These are phyloP conservation scores for Russula sp. DNA, from an alignment of 768 basidiomycete genomes.

Conservation along the genomic window DNA sequence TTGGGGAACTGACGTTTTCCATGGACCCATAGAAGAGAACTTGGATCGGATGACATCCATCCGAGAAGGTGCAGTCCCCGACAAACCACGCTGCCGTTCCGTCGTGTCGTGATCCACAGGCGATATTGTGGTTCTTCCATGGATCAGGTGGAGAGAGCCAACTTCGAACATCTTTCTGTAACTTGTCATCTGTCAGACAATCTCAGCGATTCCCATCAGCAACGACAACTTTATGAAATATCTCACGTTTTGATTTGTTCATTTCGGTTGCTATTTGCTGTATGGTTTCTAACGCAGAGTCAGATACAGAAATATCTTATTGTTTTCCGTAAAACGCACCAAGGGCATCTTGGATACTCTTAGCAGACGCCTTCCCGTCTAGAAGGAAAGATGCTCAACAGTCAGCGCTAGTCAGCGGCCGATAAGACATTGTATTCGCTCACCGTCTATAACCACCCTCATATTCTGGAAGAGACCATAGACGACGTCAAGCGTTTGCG, in stretches of 20 bases:
- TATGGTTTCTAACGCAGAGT: not conserved
- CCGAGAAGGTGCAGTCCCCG: not conserved
- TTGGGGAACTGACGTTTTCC: not conserved
- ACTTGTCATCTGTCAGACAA: not conserved
- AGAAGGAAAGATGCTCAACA: not conserved
- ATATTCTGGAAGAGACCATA: conserved; percentile 3
- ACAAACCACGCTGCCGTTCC: conserved; percentile 1
- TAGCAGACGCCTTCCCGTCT: not conserved
- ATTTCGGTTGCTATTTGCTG: not conserved
- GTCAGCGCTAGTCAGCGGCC: not conserved
- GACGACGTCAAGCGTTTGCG: conserved; percentile 1
- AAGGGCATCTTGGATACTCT: not conserved
- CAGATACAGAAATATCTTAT: not conserved
- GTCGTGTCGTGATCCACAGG: not conserved
- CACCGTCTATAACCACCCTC: not conserved
- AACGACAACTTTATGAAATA: not conserved
- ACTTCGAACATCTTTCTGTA: not conserved
- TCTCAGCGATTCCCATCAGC: not conserved
- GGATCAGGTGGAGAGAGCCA: conserved; percentile 12
- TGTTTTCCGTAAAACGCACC: not conserved
- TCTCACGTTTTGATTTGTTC: not conserved
- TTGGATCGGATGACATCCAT: not conserved
- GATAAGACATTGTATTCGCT: not conserved
- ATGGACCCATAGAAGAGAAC: not conserved
- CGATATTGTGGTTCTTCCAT: conserved; percentile 3